Base-by-base conservation (phyloP, 805 yeast species). In the Komagataella populi region DNA sequence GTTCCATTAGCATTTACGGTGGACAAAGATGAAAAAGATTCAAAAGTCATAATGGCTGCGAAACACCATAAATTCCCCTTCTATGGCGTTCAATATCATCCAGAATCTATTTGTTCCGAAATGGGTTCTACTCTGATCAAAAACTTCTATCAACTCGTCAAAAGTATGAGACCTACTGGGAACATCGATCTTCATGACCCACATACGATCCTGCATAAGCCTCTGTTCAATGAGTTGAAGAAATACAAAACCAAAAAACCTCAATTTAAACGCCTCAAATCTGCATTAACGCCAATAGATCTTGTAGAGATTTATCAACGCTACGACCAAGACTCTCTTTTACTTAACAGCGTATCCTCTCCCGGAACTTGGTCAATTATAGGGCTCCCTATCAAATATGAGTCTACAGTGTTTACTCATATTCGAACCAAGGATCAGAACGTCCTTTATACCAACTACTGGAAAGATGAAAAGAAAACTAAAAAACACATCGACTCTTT, bases 1-100 rank as follows among this genome's bases (percentile, higher is more conserved):
- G 60, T 70, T 2, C 84, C 90, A 0, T 66, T 87, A 51, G 95
- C 93, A 0, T 67, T 68, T 54, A 77, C 90, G 44, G 44, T 55
- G n/a, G 77, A 72, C 50, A 14, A 30, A 30, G 39, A 30, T 30
- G 71, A 62, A 14, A 62, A 69, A 8, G 66, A 59, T 14, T 53
- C 52, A 2, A 60, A 60, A 45, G 67, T 84, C 4, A 62, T 87
- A 30, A 93, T 93, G 99, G 96, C 95, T 0, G 93, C 76, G 0
- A 75, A 69, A 60, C 90, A 87, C 59, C 56, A 49, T 0, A 17
- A 44, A 0, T 65, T 68, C 18, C 97, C 97, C 0, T 85, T 84
- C 69, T 91, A 72, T 63, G 99, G 96, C 0, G 97, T 93, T 2
- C 99, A 93, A 60, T 95, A 90, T 60, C 99, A 93, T 60, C 99